Evolutionary conservation across 129 eudicot species (phyloP).

Genomic region (Chrysanthemum seticuspe): DNA sequence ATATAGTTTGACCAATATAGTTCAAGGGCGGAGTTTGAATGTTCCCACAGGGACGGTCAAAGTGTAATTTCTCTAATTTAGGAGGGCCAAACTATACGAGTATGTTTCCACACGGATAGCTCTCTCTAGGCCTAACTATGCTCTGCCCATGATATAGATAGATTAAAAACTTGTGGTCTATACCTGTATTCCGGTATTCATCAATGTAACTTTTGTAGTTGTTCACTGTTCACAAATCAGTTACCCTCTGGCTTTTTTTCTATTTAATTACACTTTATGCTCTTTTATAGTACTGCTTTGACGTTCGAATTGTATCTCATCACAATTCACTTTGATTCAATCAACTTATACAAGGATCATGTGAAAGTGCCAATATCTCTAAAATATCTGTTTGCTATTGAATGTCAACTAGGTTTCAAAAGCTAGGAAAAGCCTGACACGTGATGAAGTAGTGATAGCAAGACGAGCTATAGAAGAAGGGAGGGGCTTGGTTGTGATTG

Average conservation of each 20-base stretch:
- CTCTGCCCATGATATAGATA: not conserved
- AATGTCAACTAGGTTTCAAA: slow-evolving; percentile 58
- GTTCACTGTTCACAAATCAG: no score
- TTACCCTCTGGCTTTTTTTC: no score
- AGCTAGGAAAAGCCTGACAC: slow-evolving; percentile 80
- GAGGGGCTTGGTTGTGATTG: slow-evolving; percentile 85
- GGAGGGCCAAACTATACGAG: no score
- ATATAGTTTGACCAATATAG: no score
- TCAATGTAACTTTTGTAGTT: not conserved
- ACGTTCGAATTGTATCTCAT: no score
- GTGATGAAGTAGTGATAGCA: slow-evolving; percentile 92
- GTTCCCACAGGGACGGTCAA: no score
- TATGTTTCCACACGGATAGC: not conserved
- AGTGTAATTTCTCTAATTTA: no score
- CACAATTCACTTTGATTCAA: no score
- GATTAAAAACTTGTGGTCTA: not conserved
- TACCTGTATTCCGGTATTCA: not conserved
- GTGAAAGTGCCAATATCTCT: not conserved
- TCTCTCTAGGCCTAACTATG: not conserved
- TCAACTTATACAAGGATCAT: no score
- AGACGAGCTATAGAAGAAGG: slow-evolving; percentile 97
- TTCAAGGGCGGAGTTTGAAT: no score
- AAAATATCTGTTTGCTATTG: slow-evolving; percentile 4
- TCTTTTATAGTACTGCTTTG: no score
- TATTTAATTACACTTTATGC: not conserved